Conservation (phyloP, 352 stramenopile species). For the Globisporangium perplexum region DNA sequence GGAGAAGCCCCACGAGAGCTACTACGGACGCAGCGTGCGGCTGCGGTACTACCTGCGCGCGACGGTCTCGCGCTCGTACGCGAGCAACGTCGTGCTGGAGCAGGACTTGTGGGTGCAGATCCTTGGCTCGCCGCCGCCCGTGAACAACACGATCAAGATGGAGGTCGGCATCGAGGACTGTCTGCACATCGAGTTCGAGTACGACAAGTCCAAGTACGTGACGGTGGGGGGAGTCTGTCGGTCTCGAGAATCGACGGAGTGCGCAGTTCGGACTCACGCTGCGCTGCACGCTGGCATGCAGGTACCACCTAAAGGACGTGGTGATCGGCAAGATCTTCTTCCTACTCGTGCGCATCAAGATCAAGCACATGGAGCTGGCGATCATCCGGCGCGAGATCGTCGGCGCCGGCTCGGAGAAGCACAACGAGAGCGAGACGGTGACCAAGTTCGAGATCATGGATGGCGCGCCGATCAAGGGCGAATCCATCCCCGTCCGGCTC, state of each 20-base stretch:
- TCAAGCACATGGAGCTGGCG: slow-evolving; percentile 99
- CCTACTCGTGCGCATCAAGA: slow-evolving; percentile 97
- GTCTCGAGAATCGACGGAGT: too few relatives aligned
- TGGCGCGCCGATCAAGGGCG: slow-evolving; percentile 94
- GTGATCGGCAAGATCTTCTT: slow-evolving; percentile 98
- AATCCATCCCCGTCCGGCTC: slow-evolving; percentile 96
- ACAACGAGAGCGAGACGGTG: slow-evolving; percentile 96
- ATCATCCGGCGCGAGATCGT: slow-evolving; percentile 95
- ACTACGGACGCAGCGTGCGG: slow-evolving; percentile 94
- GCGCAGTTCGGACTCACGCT: too few relatives aligned
- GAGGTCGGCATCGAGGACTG: slow-evolving; percentile 99
- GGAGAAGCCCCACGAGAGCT: slow-evolving; percentile 95
- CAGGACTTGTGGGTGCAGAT: slow-evolving; percentile 93
- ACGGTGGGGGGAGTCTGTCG: too few relatives aligned
- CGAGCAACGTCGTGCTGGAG: slow-evolving; percentile 88
- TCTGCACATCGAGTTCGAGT: slow-evolving; percentile 99
- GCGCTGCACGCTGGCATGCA: too few relatives aligned
- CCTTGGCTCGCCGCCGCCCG: slow-evolving; percentile 42
- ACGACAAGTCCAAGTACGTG: slow-evolving; percentile 92
- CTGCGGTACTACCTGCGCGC: slow-evolving; percentile 96
- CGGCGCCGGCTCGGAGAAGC: slow-evolving; percentile 62
- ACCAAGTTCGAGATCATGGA: slow-evolving; percentile 99
- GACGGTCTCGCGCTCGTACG: slow-evolving; percentile 89
- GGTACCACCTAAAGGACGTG: slow-evolving; percentile 92
- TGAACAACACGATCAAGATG: slow-evolving; percentile 96